Conservation (phyloP, 2,329 filamentous ascomycete species). For the Thelonectria olida region DNA sequence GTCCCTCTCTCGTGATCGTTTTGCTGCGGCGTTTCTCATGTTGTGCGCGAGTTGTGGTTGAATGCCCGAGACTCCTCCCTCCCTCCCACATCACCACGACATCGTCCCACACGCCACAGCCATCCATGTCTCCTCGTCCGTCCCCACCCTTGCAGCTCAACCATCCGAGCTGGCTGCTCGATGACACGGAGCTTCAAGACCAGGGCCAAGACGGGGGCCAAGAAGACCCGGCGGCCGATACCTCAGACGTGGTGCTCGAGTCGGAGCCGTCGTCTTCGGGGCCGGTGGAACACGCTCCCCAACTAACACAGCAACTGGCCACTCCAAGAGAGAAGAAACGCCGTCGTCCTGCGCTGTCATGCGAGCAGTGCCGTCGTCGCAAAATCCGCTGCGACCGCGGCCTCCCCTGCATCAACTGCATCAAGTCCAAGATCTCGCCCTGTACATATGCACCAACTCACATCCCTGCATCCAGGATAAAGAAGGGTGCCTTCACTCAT, state of each 20-base stretch:
- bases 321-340: constrained; percentile 46
- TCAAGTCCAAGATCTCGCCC: constrained; percentile 61
- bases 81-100: too few species aligned
- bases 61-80: too few species aligned
- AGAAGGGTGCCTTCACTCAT: constrained; percentile 23
- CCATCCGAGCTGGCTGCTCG: constrained; percentile 13
- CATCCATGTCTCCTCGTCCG: constrained; percentile 18
- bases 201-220: not conserved
- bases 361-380: constrained; percentile 65
- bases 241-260: not conserved
- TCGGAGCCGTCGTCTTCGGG: not conserved
- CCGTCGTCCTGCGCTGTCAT: constrained; percentile 57
- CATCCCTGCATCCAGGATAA: constrained; percentile 40
- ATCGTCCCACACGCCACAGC: too few species aligned
- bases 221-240: not conserved
- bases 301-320: not conserved
- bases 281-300: not conserved
- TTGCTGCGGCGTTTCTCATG: not conserved
- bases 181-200: not conserved
- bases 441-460: constrained; percentile 61
- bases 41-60: not conserved
- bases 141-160: constrained; percentile 17
- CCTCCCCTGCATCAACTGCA: constrained; percentile 67
- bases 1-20: not conserved
- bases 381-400: constrained; percentile 71